Evolutionary conservation across 768 basidiomycete genomes (phyloP).

Genomic region (Phanerochaete carnosa): DNA sequence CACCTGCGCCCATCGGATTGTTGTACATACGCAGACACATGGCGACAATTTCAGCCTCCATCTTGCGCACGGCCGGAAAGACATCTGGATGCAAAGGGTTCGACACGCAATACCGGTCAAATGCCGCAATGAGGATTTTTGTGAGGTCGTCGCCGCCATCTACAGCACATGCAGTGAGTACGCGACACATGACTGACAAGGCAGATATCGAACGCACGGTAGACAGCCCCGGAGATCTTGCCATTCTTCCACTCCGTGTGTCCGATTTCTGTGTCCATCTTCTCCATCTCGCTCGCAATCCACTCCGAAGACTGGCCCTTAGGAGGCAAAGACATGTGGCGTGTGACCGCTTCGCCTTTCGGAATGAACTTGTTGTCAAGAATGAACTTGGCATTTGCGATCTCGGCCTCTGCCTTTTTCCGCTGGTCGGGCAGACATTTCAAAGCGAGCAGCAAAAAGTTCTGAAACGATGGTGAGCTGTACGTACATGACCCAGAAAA

Average conservation of each 20-base stretch:
- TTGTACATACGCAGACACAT: conserved; percentile 87
- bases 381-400: conserved; percentile 59
- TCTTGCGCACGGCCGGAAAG: conserved; percentile 90
- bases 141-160: conserved; percentile 84
- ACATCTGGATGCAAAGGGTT: conserved; percentile 93
- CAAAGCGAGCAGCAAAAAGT: conserved; percentile 52
- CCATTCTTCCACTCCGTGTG: conserved; percentile 61
- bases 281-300: conserved; percentile 76
- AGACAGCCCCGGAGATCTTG: conserved; percentile 82
- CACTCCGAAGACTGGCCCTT: conserved; percentile 65
- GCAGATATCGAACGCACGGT: conserved; percentile 50
- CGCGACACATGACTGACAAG: background rate
- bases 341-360: conserved; percentile 54
- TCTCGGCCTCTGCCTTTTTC: conserved; percentile 57
- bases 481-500: background rate
- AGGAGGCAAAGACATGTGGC: conserved; percentile 64
- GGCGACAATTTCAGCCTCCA: conserved; percentile 93
- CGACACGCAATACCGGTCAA: conserved; percentile 77
- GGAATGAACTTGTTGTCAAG: conserved; percentile 71
- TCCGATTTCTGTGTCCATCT: conserved; percentile 64
- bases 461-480: conserved; percentile 32
- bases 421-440: conserved; percentile 54
- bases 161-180: conserved; percentile 27
- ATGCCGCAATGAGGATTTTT: conserved; percentile 75
- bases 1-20: conserved; percentile 81